Evolutionary conservation across 331 rosid species (phyloP), one percentile per base, ranked within the genome.

Genomic region (Quercus phellos): DNA sequence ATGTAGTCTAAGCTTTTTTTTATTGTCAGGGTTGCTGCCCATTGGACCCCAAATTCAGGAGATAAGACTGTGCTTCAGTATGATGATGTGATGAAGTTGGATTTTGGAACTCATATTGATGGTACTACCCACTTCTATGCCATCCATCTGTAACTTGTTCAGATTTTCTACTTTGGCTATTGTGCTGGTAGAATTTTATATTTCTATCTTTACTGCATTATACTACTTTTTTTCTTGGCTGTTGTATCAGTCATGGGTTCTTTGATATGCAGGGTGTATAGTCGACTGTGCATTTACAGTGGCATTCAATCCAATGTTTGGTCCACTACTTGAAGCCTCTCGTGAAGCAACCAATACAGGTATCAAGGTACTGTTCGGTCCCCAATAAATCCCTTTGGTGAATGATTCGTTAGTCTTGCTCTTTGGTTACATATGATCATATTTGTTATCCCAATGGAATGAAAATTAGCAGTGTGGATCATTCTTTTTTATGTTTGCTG

Each of bases 21-120:
- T 61, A 17, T 71, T 46, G 58, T 56, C 74, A 94, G 99, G 99
- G 97, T 94, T 79, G 99, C 99, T 82, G 99, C 99, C 81, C 99
- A 92, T 75, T 94, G 99, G 99, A 94, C 99, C 70, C 99, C 99
- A 59, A 94, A 94, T 77, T 35, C 97, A 0, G 99, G 97, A 72
- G 99, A 94, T 80, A 90, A 90, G 86, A 92, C 99, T 21, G 83
- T 94, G 63, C 99, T 94, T 82, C 97, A 89, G 76, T 88, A 89
- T 71, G 97, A 94, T 76, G 99, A 94, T 85, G 97, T 94, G 43
- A 94, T 94, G 99, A 94, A 90, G 84, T 85, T 94, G 88, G 99
- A 94, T 80, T 94, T 94, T 82, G 99, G 97, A 81, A 94, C 98
- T 68, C 98, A 94, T 81, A 70, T 94, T 43, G 97, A 94, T 80